These are phyloP conservation scores for Trichoderma asperellum DNA, from an alignment of 2,329 filamentous ascomycete species.

Conservation along the genomic window DNA sequence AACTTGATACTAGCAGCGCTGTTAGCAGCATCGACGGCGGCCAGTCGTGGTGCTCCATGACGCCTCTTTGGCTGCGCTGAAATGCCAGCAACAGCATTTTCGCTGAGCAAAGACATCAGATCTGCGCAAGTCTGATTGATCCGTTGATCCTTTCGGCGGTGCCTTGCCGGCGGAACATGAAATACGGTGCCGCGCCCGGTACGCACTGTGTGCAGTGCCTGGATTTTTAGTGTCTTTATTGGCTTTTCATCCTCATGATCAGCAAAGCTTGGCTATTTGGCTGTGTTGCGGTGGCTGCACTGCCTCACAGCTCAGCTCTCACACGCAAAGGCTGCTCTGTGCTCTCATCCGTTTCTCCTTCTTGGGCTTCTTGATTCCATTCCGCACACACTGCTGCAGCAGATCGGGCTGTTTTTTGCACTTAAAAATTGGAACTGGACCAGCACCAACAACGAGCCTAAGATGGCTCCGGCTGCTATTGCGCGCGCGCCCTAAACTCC, in stretches of 20 bases:
- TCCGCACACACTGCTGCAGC: not conserved
- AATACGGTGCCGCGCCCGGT: not conserved
- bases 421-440: not conserved
- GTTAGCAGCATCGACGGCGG: not conserved
- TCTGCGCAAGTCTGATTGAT: slow-evolving; percentile 2
- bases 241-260: not conserved
- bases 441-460: not conserved
- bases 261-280: slow-evolving; percentile 7
- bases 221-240: not conserved
- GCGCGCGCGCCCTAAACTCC: not conserved
- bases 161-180: slow-evolving; percentile 11
- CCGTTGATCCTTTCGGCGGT: not conserved
- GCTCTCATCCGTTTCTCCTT: not conserved
- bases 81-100: not conserved
- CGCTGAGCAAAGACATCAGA: slow-evolving; percentile 23
- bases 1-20: not conserved
- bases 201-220: not conserved
- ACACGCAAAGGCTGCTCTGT: not conserved
- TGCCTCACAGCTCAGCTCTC: not conserved
- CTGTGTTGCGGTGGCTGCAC: slow-evolving; percentile 19
- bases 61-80: not conserved
- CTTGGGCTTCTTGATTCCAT: not conserved
- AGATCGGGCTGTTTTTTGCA: not conserved
- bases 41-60: not conserved
- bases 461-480: not conserved